Evolutionary conservation across 352 stramenopile species (phyloP).

Genomic region (Globisporangium camurandrum): DNA sequence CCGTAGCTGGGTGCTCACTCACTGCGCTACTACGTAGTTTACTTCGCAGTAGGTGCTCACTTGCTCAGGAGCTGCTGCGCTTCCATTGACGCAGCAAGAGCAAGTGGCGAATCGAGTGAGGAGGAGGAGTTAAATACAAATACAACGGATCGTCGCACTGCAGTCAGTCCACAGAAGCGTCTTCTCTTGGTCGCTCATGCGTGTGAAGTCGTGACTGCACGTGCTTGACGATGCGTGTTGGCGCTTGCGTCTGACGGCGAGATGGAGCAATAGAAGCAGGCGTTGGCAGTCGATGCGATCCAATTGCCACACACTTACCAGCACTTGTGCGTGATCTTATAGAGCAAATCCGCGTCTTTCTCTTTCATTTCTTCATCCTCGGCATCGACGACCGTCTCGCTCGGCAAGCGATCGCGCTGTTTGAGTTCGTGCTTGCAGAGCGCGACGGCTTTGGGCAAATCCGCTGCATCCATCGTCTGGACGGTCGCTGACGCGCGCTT

Average conservation of each 20-base stretch:
- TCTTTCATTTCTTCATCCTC: slow-evolving; percentile 47
- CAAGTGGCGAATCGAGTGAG: slow-evolving; percentile 7
- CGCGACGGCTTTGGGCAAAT: slow-evolving; percentile 16
- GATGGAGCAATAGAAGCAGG: no score
- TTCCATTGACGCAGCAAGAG: slow-evolving; percentile 18
- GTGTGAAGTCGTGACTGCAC: background rate
- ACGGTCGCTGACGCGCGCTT: no score
- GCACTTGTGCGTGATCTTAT: slow-evolving; percentile 44
- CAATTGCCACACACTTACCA: slow-evolving; percentile 27
- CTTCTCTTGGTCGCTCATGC: slow-evolving; percentile 9
- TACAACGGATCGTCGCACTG: background rate
- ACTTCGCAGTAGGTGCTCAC: no score
- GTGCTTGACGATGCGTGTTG: no score
- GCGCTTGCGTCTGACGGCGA: background rate
- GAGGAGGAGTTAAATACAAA: slow-evolving; percentile 2
- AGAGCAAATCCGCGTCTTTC: slow-evolving; percentile 52
- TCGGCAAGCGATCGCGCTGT: slow-evolving; percentile 20
- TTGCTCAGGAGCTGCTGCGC: no score
- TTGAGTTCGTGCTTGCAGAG: slow-evolving; percentile 19
- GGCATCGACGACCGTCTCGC: slow-evolving; percentile 24
- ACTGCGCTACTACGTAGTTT: no score
- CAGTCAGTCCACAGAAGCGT: slow-evolving; percentile 3
- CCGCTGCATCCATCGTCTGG: slow-evolving; percentile 1
- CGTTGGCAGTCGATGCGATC: background rate
- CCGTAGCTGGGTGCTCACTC: no score